Conservation (phyloP, 2,329 filamentous ascomycete genomes). For the Penicillium sp. region DNA sequence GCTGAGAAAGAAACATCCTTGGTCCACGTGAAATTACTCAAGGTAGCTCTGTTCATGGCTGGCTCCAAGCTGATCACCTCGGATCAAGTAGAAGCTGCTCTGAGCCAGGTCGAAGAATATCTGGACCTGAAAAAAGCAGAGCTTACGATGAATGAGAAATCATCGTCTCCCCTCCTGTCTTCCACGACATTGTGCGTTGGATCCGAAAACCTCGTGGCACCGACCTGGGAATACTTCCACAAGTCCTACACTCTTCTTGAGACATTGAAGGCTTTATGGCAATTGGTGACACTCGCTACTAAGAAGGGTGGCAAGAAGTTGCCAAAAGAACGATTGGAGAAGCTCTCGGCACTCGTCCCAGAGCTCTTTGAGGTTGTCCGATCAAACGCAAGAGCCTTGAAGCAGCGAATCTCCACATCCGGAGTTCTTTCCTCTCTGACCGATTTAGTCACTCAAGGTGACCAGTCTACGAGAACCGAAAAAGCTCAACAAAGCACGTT, state of each 20-base stretch:
- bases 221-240: slow-evolving; percentile 41
- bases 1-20: slow-evolving; percentile 30
- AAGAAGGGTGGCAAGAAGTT: slow-evolving; percentile 31
- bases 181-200: slow-evolving; percentile 23
- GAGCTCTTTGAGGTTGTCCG: slow-evolving; percentile 32
- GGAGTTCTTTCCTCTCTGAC: slow-evolving; percentile 40
- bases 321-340: slow-evolving; percentile 31
- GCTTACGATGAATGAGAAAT: slow-evolving; percentile 17
- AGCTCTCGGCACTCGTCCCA: slow-evolving; percentile 20
- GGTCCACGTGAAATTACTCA: slow-evolving; percentile 31
- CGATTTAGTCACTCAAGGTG: slow-evolving; percentile 31
- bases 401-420: slow-evolving; percentile 33
- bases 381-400: slow-evolving; percentile 32
- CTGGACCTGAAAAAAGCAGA: slow-evolving; percentile 22
- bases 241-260: slow-evolving; percentile 35
- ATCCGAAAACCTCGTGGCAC: slow-evolving; percentile 23
- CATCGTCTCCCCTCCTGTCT: slow-evolving; percentile 18
- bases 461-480: slow-evolving; percentile 17
- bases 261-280: slow-evolving; percentile 35
- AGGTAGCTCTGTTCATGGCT: slow-evolving; percentile 27
- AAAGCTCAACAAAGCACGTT: slow-evolving; percentile 27
- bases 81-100: slow-evolving; percentile 25
- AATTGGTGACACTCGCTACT: slow-evolving; percentile 27
- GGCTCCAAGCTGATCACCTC: slow-evolving; percentile 28
- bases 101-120: slow-evolving; percentile 28